Base-by-base conservation (phyloP, 495 filamentous ascomycete species). In the Talaromyces wortmannii region DNA sequence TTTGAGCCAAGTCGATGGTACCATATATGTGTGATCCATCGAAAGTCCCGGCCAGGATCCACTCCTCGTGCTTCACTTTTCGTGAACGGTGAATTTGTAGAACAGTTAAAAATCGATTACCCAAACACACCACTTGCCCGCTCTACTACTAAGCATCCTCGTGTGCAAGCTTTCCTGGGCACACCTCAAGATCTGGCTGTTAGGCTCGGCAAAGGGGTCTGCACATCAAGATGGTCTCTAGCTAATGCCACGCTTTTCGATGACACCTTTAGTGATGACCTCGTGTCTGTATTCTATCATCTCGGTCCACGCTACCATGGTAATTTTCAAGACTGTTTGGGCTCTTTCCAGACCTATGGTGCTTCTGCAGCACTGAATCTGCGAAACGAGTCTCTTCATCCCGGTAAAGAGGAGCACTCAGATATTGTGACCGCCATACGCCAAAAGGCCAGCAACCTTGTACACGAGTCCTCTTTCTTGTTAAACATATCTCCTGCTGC, bases 321-420 rank as follows among this genome's bases (percentile, higher is more conserved):
- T 2, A 97, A 97, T 64, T 96, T 92, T 61, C 94, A 98, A 66
- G 94, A 98, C 65, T 91, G 90, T 57, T 77, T 98, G 17, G 94
- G 94, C 8, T 92, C 92, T 13, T 96, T 98, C 63, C 92, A 97
- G 64, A 98, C 94, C 0, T 98, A 97, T 65, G 86, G 86, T 57
- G 91, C 95, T n/a, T 97, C 95, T 23, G 92, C 94, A 15, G 83
- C 88, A 29, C 72, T 98, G 29, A 92, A 92, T 55, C 77, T 97
- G 51, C 87, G 91, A 50, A 96, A 97, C 64, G 94, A 98, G 64
- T 80, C 89, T 49, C 80, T 96, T 23, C 90, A 96, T 66, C 87
- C 90, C 10, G 92, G 91, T 7, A 95, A 91, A 65, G 88, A 92
- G 59, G 91, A 97, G 60, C 85, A 81, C 51, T 97, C 94, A 13